Evolutionary conservation across 1,284 basidiomycete genomes (phyloP).

Genomic region (Meira miltonrushii): DNA sequence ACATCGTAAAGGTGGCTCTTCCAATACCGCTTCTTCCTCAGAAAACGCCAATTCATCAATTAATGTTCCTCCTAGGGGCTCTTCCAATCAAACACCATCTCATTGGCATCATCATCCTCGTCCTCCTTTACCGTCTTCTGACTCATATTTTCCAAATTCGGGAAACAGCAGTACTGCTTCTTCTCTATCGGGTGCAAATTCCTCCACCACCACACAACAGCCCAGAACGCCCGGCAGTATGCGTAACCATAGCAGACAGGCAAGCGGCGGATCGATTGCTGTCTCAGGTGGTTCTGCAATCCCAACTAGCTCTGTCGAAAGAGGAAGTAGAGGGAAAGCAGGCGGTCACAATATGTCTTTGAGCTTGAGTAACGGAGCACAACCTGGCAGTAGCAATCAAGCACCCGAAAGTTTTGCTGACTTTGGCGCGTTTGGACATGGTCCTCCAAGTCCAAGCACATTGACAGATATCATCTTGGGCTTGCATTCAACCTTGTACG

Average conservation of each 20-base stretch:
- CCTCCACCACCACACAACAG: neutral
- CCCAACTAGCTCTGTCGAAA: constrained; percentile 1
- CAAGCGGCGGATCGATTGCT: constrained; percentile 14
- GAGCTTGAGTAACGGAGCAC: constrained; percentile 23
- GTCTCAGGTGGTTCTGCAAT: constrained; percentile 8
- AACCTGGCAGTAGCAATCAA: constrained; percentile 6
- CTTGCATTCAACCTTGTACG: constrained; percentile 49
- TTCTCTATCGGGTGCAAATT: neutral
- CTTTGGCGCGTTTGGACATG: constrained; percentile 12
- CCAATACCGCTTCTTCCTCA: neutral
- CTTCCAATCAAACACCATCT: constrained; percentile 15
- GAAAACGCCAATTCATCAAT: constrained; percentile 17
- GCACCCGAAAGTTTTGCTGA: constrained; percentile 6
- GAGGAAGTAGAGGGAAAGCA: neutral
- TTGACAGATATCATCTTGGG: constrained; percentile 50
- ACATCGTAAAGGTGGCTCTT: constrained; percentile 7
- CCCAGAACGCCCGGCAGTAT: constrained; percentile 24
- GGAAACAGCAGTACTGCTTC: neutral
- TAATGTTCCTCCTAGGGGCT: constrained; percentile 17
- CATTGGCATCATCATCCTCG: constrained; percentile 32
- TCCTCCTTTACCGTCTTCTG: constrained; percentile 29
- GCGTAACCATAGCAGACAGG: constrained; percentile 20
- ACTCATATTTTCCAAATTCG: constrained; percentile 31
- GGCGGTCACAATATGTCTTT: constrained; percentile 15
- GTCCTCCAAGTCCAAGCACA: constrained; percentile 49